phyloP scores from a whole-genome alignment of 176 grass and related monocot genomes.

The Echinochloa phyllopogon region DNA sequence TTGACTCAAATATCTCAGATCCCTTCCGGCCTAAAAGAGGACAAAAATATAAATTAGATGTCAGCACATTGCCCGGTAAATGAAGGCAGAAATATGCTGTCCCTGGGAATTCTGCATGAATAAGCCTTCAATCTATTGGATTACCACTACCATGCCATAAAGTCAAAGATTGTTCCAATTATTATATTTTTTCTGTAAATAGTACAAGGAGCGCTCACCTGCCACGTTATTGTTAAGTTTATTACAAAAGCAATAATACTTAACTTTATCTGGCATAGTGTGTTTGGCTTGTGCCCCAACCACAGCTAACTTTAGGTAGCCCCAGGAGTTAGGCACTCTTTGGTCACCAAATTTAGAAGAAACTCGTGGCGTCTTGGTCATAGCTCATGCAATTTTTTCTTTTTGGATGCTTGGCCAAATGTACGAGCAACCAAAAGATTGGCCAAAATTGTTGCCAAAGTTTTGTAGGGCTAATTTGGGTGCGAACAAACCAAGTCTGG shows the following conservation, averaged over 20 bases:
- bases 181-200: neutral
- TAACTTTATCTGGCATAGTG: conserved; percentile 1
- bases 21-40: conserved; percentile 81
- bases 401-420: neutral
- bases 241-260: conserved; percentile 12
- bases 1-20: conserved; percentile 88
- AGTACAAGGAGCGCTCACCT: neutral
- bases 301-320: neutral
- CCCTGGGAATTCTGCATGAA: neutral
- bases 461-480: neutral
- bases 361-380: neutral
- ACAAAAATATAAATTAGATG: conserved; percentile 21
- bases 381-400: neutral
- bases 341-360: neutral
- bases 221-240: neutral
- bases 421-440: neutral
- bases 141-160: neutral
- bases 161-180: conserved; percentile 20
- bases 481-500: neutral
- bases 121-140: conserved; percentile 4
- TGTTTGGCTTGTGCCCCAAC: neutral
- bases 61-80: conserved; percentile 1
- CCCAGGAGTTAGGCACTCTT: neutral
- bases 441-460: neutral
- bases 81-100: neutral